Base-by-base conservation (phyloP, 768 basidiomycete species). In the Tephrocybe sp. region DNA sequence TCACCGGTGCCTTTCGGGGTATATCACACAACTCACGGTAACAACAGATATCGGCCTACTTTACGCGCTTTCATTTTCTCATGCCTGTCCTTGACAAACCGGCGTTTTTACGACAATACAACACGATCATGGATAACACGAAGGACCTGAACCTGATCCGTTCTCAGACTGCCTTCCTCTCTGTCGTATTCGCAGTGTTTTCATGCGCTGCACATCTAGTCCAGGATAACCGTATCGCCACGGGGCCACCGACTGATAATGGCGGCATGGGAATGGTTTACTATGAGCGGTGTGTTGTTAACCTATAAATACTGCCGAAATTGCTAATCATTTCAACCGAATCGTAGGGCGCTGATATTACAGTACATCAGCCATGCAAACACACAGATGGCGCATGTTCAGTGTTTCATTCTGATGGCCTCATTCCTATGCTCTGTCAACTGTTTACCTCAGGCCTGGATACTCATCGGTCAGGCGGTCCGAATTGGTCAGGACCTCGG, bases 381-480 rank as follows among this genome's bases (percentile, higher is more conserved):
- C 47, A 90, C 84, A 32, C 88, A 93, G 65, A 74, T 89, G 43
- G 80, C 84, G 27, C 93, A 95, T 66, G 92, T 95, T 25, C 93
- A 95, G 72, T 89, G 89, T 67, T 87, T 94, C 64, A 81, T 91
- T 54, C 76, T 96, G 47, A 80, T 94, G 78, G 87, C 92, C 44
- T 87, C 92, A 1, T 95, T 93, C 72, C 74, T 96, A 52, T 94
- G 92, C 63, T 92, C 92, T 46, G 79, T 95, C 58, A 96, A 96
- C 62, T 93, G 92, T 63, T 80, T 96, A 44, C 93, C 93, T 2
- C 93, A 94, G 69, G 91, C 92, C 25, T 96, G 93, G 93, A 81
- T 95, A 54, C 77, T 94, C 49, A 82, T 93, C 47, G 93, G 93
- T 35, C 93, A 95, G 65, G 93, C 90, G 19, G 83, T 96, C 39